phyloP scores from a whole-genome alignment of 225 moss, liverwort and hornwort species.

The Marchantia paleacea region DNA sequence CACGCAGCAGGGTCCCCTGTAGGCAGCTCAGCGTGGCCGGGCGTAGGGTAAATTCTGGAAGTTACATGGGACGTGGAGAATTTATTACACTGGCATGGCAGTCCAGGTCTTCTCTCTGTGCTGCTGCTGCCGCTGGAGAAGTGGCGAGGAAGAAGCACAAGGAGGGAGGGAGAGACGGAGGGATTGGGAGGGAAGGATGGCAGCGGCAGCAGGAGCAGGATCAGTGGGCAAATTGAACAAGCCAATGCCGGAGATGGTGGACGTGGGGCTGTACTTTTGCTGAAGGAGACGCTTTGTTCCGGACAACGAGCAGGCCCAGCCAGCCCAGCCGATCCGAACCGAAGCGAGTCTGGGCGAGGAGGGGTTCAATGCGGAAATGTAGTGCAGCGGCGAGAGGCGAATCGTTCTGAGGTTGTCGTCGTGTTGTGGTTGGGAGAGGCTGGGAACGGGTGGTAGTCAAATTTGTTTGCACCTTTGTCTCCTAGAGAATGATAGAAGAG shows the following conservation, averaged over 20 bases:
- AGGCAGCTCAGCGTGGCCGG: too few species aligned
- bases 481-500: not conserved
- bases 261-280: slow-evolving; percentile 8
- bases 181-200: not conserved
- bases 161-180: not conserved
- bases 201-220: not conserved
- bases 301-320: not conserved
- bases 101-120: slow-evolving; percentile 4
- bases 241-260: not conserved
- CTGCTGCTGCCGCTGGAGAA: not conserved
- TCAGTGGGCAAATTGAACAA: not conserved
- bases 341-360: not conserved
- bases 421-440: not conserved
- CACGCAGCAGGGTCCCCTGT: too few species aligned
- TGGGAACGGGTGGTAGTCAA: not conserved
- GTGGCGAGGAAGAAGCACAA: not conserved
- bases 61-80: not conserved
- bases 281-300: not conserved
- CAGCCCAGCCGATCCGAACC: not conserved
- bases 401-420: not conserved
- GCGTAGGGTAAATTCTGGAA: not conserved
- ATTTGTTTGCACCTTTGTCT: not conserved
- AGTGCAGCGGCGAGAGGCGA: not conserved
- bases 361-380: not conserved
- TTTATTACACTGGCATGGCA: not conserved